These are phyloP conservation scores for Nepenthes alata DNA, from an alignment of 179 eudicot genomes.

Conservation along the genomic window DNA sequence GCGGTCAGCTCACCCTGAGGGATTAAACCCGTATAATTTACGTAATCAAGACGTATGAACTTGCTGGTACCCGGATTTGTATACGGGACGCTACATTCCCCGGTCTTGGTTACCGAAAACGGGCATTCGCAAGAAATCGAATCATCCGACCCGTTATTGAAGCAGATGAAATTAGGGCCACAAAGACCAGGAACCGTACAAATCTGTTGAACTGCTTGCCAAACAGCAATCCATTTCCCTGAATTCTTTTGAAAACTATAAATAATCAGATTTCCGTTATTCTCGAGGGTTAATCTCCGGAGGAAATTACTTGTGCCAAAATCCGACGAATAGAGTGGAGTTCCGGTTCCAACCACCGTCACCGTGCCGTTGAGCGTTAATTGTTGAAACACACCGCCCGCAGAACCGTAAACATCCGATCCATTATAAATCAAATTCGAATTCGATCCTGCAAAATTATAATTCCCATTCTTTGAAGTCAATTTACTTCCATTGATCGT, in stretches of 20 bases:
- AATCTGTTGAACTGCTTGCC: conserved; percentile 45
- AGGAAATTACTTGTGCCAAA: conserved; percentile 17
- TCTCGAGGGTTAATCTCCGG: conserved; percentile 42
- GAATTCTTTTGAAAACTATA: conserved; percentile 27
- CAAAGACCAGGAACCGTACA: conserved; percentile 52
- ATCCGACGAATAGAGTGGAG: conserved; percentile 27
- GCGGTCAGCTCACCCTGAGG: conserved; percentile 7
- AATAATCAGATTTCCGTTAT: conserved; percentile 58
- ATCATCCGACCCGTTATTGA: conserved; percentile 25
- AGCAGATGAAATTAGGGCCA: conserved; percentile 53
- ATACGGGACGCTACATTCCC: conserved; percentile 27
- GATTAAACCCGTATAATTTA: conserved; percentile 34
- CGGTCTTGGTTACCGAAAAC: conserved; percentile 13
- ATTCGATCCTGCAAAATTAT: conserved; percentile 19
- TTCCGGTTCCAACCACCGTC: neutral
- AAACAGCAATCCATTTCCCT: conserved; percentile 33
- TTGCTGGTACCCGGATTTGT: conserved; percentile 11
- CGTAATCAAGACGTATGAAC: conserved; percentile 58
- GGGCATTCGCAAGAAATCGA: conserved; percentile 47
- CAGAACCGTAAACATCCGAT: conserved; percentile 26
- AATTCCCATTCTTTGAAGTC: conserved; percentile 30
- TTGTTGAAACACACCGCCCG: conserved; percentile 4
- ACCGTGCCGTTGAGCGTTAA: conserved; percentile 30
- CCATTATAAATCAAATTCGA: conserved; percentile 20
- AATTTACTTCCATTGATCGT: conserved; percentile 15